phyloP scores from a whole-genome alignment of 1,284 basidiomycete genomes.

The Xerocomus nothofagi region DNA sequence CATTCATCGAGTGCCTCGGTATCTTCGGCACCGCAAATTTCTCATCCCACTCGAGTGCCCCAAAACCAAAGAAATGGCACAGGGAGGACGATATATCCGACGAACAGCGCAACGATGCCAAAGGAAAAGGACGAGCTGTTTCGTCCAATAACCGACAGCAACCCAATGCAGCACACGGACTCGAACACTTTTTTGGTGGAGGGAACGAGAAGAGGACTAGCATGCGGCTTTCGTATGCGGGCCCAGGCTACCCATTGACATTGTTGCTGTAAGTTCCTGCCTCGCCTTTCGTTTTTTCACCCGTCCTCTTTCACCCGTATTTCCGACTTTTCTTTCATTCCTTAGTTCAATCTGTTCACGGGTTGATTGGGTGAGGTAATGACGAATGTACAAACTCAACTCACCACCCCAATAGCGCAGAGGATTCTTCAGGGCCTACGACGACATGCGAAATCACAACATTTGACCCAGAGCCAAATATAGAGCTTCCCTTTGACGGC shows the following conservation, averaged over 20 bases:
- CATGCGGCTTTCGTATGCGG: conserved; percentile 83
- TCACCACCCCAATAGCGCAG: conserved; percentile 55
- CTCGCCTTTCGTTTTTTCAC: conserved; percentile 1
- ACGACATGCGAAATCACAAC: conserved; percentile 89
- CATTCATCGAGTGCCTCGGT: conserved; percentile 86
- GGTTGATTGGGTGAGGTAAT: conserved; percentile 3
- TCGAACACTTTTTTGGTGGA: conserved; percentile 53
- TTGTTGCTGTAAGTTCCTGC: conserved; percentile 69
- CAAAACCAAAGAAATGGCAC: conserved; percentile 48
- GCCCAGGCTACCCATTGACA: conserved; percentile 76
- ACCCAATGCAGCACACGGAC: conserved; percentile 21
- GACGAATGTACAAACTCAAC: conserved; percentile 2
- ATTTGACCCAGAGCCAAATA: conserved; percentile 78
- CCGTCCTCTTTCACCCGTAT: not conserved
- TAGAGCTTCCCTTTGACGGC: conserved; percentile 79
- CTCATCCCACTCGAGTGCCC: conserved; percentile 29
- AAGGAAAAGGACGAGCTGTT: conserved; percentile 21
- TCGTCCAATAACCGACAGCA: conserved; percentile 12
- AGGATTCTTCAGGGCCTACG: conserved; percentile 80
- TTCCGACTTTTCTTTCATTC: not conserved
- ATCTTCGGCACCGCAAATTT: conserved; percentile 81
- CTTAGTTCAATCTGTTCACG: conserved; percentile 1
- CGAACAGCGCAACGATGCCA: conserved; percentile 32
- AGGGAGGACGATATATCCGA: conserved; percentile 52
- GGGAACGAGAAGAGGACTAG: conserved; percentile 68